Percentiles rank a stretch among this genome's conserved stretches.
Evolutionary conservation across 768 basidiomycete genomes (phyloP).

Genomic region (Chiua virens): DNA sequence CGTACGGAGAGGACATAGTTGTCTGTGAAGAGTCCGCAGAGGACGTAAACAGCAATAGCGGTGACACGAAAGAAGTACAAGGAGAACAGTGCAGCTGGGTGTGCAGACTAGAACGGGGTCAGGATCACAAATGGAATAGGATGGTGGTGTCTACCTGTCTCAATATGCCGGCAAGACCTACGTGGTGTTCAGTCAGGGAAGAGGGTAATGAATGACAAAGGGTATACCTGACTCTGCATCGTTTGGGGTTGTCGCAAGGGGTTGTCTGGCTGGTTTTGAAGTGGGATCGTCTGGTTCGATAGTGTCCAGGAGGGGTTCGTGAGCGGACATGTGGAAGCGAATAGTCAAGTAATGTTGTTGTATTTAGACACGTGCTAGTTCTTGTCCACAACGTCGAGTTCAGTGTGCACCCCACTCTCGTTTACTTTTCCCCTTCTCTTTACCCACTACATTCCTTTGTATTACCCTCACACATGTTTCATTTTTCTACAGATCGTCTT

Average conservation of each 20-base stretch:
- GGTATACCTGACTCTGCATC: constrained; percentile 75
- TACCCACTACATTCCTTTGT: constrained; percentile 12
- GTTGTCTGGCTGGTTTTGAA: constrained; percentile 31
- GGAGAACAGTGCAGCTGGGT: constrained; percentile 81
- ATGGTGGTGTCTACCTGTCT: constrained; percentile 53
- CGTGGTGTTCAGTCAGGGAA: constrained; percentile 4
- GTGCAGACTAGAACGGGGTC: constrained; percentile 59
- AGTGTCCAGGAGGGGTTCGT: constrained; percentile 69
- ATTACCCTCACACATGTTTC: constrained; percentile 27
- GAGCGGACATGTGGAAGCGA: constrained; percentile 44
- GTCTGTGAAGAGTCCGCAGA: constrained; percentile 87
- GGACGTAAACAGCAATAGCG: constrained; percentile 89
- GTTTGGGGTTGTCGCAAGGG: constrained; percentile 54
- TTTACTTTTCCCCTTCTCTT: constrained; percentile 1
- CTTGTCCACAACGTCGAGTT: constrained; percentile 15
- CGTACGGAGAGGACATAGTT: constrained; percentile 93
- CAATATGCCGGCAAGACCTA: constrained; percentile 74
- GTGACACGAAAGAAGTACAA: constrained; percentile 85
- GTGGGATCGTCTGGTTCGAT: constrained; percentile 83
- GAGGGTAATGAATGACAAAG: not conserved
- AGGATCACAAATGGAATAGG: constrained; percentile 9
- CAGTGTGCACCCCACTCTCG: no score
- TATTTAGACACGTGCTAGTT: constrained; percentile 3
- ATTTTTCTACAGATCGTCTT: constrained; percentile 40
- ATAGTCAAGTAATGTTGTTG: constrained; percentile 10